Evolutionary conservation across 1,139 yeast species (phyloP), one percentile per base, ranked within the genome.

Genomic region (Suhomyces bokatorum): DNA sequence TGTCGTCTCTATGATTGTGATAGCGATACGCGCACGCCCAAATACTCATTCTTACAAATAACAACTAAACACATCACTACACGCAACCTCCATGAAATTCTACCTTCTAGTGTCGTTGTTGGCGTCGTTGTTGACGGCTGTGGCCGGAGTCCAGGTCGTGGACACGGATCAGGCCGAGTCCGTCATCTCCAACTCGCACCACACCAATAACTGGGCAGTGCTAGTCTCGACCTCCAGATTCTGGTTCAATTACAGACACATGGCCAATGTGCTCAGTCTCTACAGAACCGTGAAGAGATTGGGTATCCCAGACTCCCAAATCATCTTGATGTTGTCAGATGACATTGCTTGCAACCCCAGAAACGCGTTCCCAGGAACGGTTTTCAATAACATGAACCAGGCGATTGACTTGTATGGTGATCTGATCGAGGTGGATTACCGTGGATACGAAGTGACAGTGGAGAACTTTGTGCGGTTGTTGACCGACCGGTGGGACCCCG

Each of bases 391-490:
- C 58, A 88, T 87, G 63, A 96, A 91, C 63, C 87, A 95, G 59
- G 95, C 87, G n/a, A 77, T 93, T 43, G 99, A 93, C 63, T 73
- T 93, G 42, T 93, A 93, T 61, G 98, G 99, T 31, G 96, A 89
- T 55, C 85, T 85, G 62, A 87, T 93, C 32, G 98, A 93, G 63
- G 99, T 93, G 6, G 99, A 93, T 66, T 93, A 91, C 63, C 75
- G 98, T 52, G 99, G 99, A 0, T 93, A 93, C 60, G 99, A 95
- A 58, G 99, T 93, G 17, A 93, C 99, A 0, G 99, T 93, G 30
- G 99, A 95, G 64, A 93, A 90, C 64, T 93, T 93, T 56, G 81
- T 93, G 20, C 75, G 99, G 49, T 70, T 93, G 46, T 69, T 93
- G 53, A 93, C 99, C 0, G 98, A 93, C 61, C 78, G 98, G 53